Evolutionary conservation across 805 yeast species (phyloP).

Genomic region (Metschnikowia matae): DNA sequence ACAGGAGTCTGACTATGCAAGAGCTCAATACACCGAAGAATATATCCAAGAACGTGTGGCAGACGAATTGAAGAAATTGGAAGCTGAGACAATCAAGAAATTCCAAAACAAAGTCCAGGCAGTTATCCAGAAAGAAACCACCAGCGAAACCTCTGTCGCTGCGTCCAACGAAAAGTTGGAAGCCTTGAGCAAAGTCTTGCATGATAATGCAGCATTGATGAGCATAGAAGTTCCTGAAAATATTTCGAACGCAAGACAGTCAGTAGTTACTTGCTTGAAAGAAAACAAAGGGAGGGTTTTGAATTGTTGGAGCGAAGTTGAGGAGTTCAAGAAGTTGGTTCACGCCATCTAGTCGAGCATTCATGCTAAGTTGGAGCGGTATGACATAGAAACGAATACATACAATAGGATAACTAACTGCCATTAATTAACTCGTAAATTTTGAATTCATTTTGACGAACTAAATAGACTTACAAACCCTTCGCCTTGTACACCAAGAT

Average conservation of each 20-base stretch:
- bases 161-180: slow-evolving; percentile 39
- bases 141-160: slow-evolving; percentile 29
- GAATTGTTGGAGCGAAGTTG: slow-evolving; percentile 80
- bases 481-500: slow-evolving; percentile 81
- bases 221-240: slow-evolving; percentile 34
- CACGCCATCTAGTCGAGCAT: slow-evolving; percentile 34
- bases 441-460: neutral
- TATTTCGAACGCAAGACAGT: slow-evolving; percentile 43
- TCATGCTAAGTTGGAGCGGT: neutral
- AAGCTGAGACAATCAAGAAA: slow-evolving; percentile 46
- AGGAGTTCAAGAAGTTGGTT: slow-evolving; percentile 59
- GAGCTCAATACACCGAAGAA: slow-evolving; percentile 64
- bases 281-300: slow-evolving; percentile 61
- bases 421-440: neutral
- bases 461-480: slow-evolving; percentile 41
- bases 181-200: slow-evolving; percentile 31
- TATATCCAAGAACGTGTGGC: slow-evolving; percentile 63
- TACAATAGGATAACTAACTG: neutral
- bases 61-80: slow-evolving; percentile 51
- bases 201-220: slow-evolving; percentile 32
- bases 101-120: slow-evolving; percentile 49
- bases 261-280: slow-evolving; percentile 57
- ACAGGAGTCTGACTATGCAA: slow-evolving; percentile 64
- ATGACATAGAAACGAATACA: slow-evolving; percentile 4
- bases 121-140: slow-evolving; percentile 35